phyloP scores from a whole-genome alignment of 768 basidiomycete genomes.

The Lyophyllum semitale region DNA sequence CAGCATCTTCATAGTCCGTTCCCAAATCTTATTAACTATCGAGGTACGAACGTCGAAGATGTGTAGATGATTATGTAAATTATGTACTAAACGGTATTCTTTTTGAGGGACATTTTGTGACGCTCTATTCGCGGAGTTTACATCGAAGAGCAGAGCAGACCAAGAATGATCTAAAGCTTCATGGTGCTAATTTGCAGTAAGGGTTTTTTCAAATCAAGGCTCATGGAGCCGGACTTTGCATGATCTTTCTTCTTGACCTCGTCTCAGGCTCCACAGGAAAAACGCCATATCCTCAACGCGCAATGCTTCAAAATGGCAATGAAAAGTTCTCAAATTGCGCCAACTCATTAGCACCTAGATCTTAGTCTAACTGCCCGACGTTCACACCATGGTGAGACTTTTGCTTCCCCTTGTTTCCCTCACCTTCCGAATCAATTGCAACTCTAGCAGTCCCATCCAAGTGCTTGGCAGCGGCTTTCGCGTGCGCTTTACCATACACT shows the following conservation, averaged over 20 bases:
- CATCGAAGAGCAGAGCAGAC: too few relatives aligned
- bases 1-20: conserved; percentile 59
- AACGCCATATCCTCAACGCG: not conserved
- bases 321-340: too few relatives aligned
- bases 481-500: not conserved
- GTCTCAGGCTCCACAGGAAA: too few relatives aligned
- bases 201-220: too few relatives aligned
- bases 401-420: not conserved
- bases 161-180: too few relatives aligned
- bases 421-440: too few relatives aligned
- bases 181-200: too few relatives aligned
- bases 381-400: conserved; percentile 10
- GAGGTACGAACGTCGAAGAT: conserved; percentile 29
- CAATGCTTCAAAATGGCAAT: not conserved
- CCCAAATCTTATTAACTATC: conserved; percentile 55
- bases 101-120: not conserved
- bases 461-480: not conserved
- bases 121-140: conserved; percentile 5
- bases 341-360: not conserved
- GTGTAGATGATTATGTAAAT: not conserved
- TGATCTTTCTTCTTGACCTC: too few relatives aligned
- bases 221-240: too few relatives aligned
- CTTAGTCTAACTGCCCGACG: not conserved
- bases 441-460: not conserved
- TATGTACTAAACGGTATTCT: not conserved